Percentiles rank a stretch among this genome's conserved stretches.
Conservation (phyloP, 2,329 filamentous ascomycete genomes). For the Podosphaera xanthii region DNA sequence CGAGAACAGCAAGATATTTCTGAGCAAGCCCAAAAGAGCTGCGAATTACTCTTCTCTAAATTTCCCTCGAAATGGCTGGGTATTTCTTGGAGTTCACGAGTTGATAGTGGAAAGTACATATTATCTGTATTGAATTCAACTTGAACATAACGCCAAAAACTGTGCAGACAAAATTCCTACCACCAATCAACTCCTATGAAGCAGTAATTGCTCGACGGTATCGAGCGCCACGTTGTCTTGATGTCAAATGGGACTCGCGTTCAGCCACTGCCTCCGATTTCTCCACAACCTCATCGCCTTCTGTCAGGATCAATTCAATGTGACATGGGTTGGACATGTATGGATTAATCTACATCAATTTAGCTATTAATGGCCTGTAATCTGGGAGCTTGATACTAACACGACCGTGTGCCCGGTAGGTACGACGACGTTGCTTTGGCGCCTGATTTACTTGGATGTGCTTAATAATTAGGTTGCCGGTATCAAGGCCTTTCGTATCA, state of each 20-base stretch:
- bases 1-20: too few species aligned
- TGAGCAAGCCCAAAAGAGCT: too few species aligned
- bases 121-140: too few species aligned
- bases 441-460: slow-evolving; percentile 99
- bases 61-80: too few species aligned
- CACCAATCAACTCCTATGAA: slow-evolving; percentile 23
- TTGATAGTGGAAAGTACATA: too few species aligned
- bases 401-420: slow-evolving; percentile 99
- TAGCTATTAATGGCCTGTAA: slow-evolving; percentile 4
- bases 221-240: slow-evolving; percentile 70
- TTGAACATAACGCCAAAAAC: too few species aligned
- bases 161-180: too few species aligned
- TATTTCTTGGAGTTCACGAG: too few species aligned
- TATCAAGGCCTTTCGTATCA: slow-evolving; percentile 93
- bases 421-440: slow-evolving; percentile 95
- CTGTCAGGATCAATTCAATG: slow-evolving; percentile 98
- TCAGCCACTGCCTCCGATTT: slow-evolving; percentile 53
- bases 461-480: slow-evolving; percentile 92
- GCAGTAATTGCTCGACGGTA: slow-evolving; percentile 40
- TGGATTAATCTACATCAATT: slow-evolving; percentile 64
- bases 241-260: slow-evolving; percentile 49
- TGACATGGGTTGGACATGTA: slow-evolving; percentile 99
- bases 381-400: slow-evolving; percentile 36
- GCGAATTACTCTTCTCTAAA: too few species aligned
- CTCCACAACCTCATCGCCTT: slow-evolving; percentile 86